Percentiles rank a stretch among this genome's conserved stretches.
Conservation (phyloP, 441 rosid genomes). For the Melastoma candidum region DNA sequence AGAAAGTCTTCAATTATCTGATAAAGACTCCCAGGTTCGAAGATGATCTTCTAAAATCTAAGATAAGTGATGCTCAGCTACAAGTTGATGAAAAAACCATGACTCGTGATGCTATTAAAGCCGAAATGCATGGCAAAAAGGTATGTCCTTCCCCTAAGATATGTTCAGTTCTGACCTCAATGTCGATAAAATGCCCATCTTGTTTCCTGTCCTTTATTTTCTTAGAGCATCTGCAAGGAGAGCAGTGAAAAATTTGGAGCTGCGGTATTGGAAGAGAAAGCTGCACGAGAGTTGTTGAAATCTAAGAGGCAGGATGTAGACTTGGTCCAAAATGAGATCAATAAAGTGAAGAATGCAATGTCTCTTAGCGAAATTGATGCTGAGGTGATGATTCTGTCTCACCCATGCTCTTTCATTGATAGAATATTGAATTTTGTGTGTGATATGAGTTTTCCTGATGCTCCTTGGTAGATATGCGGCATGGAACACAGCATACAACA, state of each 20-base stretch:
- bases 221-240: slow-evolving; percentile 47
- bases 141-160: slow-evolving; percentile 26
- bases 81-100: slow-evolving; percentile 52
- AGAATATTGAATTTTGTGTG: slow-evolving; percentile 3
- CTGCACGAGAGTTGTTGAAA: slow-evolving; percentile 44
- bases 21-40: slow-evolving; percentile 61
- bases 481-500: slow-evolving; percentile 70
- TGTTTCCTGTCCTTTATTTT: slow-evolving; percentile 17
- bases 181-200: no score
- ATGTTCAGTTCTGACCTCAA: slow-evolving; percentile 1
- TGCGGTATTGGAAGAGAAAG: slow-evolving; percentile 46
- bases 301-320: slow-evolving; percentile 68
- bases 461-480: slow-evolving; percentile 38
- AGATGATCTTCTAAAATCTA: slow-evolving; percentile 39
- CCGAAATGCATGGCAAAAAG: slow-evolving; percentile 39
- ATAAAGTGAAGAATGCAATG: slow-evolving; percentile 39
- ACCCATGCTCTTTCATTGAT: neutral
- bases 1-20: slow-evolving; percentile 40
- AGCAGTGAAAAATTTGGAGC: slow-evolving; percentile 27
- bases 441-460: no score
- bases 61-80: slow-evolving; percentile 41
- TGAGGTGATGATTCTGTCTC: slow-evolving; percentile 30
- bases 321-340: slow-evolving; percentile 40
- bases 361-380: slow-evolving; percentile 53
- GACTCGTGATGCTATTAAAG: slow-evolving; percentile 51